These are phyloP conservation scores for Beauveria australis DNA, from an alignment of 2,329 filamentous ascomycete genomes.

Conservation along the genomic window DNA sequence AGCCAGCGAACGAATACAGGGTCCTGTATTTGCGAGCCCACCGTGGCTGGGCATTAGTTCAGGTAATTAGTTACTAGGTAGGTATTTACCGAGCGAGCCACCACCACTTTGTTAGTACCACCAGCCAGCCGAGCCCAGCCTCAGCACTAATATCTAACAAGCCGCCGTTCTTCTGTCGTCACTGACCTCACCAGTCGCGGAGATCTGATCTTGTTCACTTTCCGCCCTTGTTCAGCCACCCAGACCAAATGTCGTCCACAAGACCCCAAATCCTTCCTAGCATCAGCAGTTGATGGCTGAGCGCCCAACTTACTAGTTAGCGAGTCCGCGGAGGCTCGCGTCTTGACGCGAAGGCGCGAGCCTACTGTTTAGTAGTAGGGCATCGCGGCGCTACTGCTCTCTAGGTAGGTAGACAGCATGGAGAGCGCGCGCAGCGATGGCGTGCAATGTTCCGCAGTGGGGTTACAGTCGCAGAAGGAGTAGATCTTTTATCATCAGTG, in stretches of 20 bases:
- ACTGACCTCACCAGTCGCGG: slow-evolving; percentile 7
- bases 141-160: too few relatives aligned
- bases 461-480: neutral
- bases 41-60: neutral
- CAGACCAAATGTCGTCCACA: neutral
- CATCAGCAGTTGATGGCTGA: neutral
- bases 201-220: slow-evolving; percentile 8
- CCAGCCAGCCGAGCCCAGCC: neutral
- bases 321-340: neutral
- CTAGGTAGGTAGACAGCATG: neutral
- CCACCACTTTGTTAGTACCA: neutral
- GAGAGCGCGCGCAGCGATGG: neutral
- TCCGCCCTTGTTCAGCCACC: neutral
- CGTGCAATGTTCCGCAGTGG: neutral
- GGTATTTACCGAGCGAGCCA: neutral
- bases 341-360: slow-evolving; percentile 3
- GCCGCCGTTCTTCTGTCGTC: neutral
- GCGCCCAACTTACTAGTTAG: neutral
- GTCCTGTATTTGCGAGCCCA: neutral
- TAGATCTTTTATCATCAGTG: neutral
- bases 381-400: neutral
- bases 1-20: neutral
- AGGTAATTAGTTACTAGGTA: too few relatives aligned
- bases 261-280: neutral
- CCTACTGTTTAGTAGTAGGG: neutral